Conservation (phyloP, 169 alveolate genomes). For the Theileria orientalis region DNA sequence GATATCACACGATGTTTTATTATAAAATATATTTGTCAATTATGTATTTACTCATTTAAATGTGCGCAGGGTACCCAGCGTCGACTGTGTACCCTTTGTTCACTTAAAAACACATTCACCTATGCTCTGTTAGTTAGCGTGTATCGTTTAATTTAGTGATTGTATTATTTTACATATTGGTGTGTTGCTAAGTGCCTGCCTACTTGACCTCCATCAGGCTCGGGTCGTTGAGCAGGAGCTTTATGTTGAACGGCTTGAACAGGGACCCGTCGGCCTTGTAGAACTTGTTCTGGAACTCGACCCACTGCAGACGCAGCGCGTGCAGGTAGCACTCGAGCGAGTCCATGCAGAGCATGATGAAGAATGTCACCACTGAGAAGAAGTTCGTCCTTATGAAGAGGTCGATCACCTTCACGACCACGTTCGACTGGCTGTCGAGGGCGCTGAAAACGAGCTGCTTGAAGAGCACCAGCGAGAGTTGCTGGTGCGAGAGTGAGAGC, state of each 20-base stretch:
- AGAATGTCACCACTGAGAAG: conserved; percentile 91
- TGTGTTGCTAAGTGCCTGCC: neutral
- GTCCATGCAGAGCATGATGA: conserved; percentile 97
- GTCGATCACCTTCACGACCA: conserved; percentile 40
- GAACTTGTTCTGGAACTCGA: conserved; percentile 99
- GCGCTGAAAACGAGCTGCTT: conserved; percentile 76
- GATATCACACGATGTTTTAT: too few relatives aligned
- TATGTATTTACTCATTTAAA: too few relatives aligned
- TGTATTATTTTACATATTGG: too few relatives aligned
- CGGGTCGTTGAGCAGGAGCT: conserved; percentile 45
- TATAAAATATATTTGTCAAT: too few relatives aligned
- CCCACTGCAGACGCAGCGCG: conserved; percentile 99
- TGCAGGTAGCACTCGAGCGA: conserved; percentile 98
- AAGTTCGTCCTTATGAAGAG: conserved; percentile 79
- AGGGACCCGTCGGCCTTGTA: conserved; percentile 97
- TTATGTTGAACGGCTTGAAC: conserved; percentile 85
- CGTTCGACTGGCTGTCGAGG: conserved; percentile 31
- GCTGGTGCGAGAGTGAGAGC: conserved; percentile 97
- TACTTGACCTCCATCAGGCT: conserved; percentile 16
- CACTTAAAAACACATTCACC: too few relatives aligned
- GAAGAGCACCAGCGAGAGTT: conserved; percentile 92
- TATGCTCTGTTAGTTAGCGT: too few relatives aligned
- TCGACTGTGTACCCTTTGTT: too few relatives aligned
- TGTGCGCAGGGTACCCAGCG: too few relatives aligned
- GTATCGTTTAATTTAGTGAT: too few relatives aligned